phyloP scores from a whole-genome alignment of 225 moss, liverwort and hornwort species.

The Marchantia paleacea region DNA sequence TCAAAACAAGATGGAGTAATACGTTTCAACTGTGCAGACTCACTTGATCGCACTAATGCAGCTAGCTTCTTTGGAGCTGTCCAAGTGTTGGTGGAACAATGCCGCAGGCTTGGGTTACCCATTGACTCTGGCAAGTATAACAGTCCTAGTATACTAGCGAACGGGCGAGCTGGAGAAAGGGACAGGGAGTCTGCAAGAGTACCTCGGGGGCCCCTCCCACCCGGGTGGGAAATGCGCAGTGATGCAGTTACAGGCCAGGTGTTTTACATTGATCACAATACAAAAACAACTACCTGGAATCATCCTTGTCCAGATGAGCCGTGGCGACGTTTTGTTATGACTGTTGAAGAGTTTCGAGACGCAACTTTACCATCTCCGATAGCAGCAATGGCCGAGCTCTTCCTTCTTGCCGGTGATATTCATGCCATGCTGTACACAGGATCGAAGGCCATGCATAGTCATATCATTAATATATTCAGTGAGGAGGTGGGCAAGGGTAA shows the following conservation, averaged over 20 bases:
- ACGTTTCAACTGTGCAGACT: conserved; percentile 98
- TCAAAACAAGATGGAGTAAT: conserved; percentile 81
- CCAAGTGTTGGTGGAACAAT: conserved; percentile 91
- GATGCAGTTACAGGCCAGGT: conserved; percentile 89
- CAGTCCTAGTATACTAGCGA: conserved; percentile 41
- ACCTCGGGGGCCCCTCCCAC: conserved; percentile 77
- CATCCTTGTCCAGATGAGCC: conserved; percentile 97
- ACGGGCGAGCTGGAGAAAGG: conserved; percentile 42
- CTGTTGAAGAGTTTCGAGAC: conserved; percentile 82
- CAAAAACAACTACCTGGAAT: conserved; percentile 90
- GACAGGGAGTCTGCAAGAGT: conserved; percentile 51
- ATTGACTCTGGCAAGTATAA: conserved; percentile 67
- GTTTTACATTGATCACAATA: conserved; percentile 94
- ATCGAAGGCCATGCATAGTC: conserved; percentile 98
- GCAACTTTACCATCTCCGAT: conserved; percentile 72
- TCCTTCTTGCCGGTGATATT: conserved; percentile 87
- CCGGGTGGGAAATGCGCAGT: conserved; percentile 89
- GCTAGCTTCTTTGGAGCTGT: conserved; percentile 98
- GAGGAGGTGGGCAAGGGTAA: conserved; percentile 86
- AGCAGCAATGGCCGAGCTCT: conserved; percentile 84
- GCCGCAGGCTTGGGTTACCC: conserved; percentile 75
- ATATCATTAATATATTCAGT: conserved; percentile 93
- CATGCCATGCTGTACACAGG: conserved; percentile 98
- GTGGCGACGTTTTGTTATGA: conserved; percentile 88
- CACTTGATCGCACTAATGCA: conserved; percentile 94